Conservation (phyloP, 2,329 filamentous ascomycete genomes). For the Pseudogymnoascus sp. region DNA sequence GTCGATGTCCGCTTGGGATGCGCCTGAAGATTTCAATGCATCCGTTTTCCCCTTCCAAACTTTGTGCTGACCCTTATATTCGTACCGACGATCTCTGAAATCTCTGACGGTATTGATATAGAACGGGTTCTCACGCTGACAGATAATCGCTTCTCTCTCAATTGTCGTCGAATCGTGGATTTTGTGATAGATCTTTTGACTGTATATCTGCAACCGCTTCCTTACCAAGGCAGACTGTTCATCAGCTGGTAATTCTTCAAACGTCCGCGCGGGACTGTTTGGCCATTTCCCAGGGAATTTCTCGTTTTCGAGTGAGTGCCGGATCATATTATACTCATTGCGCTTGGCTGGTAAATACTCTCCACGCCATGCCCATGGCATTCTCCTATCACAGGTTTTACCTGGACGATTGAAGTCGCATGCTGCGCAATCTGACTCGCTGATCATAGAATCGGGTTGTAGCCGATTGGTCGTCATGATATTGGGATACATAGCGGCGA, state of each 20-base stretch:
- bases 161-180: slow-evolving; percentile 93
- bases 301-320: slow-evolving; percentile 84
- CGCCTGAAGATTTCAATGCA: slow-evolving; percentile 73
- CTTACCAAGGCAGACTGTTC: slow-evolving; percentile 76
- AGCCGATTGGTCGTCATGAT: slow-evolving; percentile 99
- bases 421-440: slow-evolving; percentile 90
- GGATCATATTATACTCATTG: slow-evolving; percentile 99
- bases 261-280: slow-evolving; percentile 62
- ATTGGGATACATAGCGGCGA: slow-evolving; percentile 99
- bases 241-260: slow-evolving; percentile 72
- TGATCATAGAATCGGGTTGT: slow-evolving; percentile 97
- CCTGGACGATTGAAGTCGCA: slow-evolving; percentile 98
- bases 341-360: slow-evolving; percentile 93
- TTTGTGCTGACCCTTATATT: slow-evolving; percentile 97
- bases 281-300: slow-evolving; percentile 75
- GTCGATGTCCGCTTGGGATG: slow-evolving; percentile 69
- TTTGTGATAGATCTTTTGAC: slow-evolving; percentile 99
- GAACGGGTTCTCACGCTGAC: slow-evolving; percentile 95
- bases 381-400: slow-evolving; percentile 88
- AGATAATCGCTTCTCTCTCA: slow-evolving; percentile 93
- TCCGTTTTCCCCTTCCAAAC: slow-evolving; percentile 98
- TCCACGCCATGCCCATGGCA: slow-evolving; percentile 98
- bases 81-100: slow-evolving; percentile 94
- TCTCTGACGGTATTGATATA: slow-evolving; percentile 94
- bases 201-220: slow-evolving; percentile 86